Evolutionary conservation across 2,329 filamentous ascomycete genomes (phyloP), one percentile per base, ranked within the genome.

Genomic region (Paracamarosporium sp.): DNA sequence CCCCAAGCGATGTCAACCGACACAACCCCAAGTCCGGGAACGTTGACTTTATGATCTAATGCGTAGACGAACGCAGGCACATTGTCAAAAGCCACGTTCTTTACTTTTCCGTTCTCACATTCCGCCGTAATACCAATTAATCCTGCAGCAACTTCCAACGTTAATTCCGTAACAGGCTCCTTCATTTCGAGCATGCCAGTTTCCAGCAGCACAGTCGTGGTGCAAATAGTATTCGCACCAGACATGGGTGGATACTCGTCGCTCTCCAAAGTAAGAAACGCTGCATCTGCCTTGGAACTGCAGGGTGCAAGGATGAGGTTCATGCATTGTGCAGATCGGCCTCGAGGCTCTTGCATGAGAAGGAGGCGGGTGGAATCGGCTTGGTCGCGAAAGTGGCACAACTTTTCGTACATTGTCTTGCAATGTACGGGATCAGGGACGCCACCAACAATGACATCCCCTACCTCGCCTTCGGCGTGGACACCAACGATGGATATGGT

Each of bases 401-500:
- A 64, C 60, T 84, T 83, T 4, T 83, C 80, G 56, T 75, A 80
- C 81, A 83, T 82, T 17, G 78, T 82, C 25, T 75, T 75, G 12
- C 76, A 61, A 17, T 53, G 78, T 1, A 73, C 67, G 1, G 76
- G 70, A 31, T 83, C 80, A 0, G 79, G 71, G 2, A 83, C 79
- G 17, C 81, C 82, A 15, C 80, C 80, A 11, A 78, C 74, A 44
- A 84, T 76, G 12, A 84, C 82, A 63, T 84, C 81, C 48, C 82
- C 79, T 0, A 82, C 79, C 65, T 79, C 76, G 50, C 80, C 80
- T 59, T 76, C 78, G 12, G 76, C 73, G 40, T 80, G 79, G 56
- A 71, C 72, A 33, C 74, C 70, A 4, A 80, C 73, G 35, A 38
- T 38, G 15, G 13, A 20, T 11, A 38, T 38, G 4, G 5, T 38